Evolutionary conservation across 2,329 filamentous ascomycete genomes (phyloP).

Genomic region (Graphilbum sp.): DNA sequence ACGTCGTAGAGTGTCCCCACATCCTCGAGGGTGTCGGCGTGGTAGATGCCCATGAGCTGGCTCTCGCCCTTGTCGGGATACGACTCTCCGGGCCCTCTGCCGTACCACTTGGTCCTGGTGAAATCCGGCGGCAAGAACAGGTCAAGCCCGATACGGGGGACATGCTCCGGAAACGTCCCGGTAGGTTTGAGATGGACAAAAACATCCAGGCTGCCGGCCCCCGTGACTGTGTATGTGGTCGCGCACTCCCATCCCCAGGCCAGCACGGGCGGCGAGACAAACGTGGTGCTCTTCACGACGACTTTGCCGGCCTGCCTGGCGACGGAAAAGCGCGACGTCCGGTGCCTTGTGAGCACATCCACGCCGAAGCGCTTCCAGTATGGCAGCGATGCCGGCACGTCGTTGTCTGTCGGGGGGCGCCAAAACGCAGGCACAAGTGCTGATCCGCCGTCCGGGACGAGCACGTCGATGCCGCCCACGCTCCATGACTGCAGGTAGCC

Average conservation of each 20-base stretch:
- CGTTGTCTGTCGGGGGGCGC: slow-evolving; percentile 51
- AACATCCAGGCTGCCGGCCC: slow-evolving; percentile 27
- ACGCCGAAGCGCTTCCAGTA: slow-evolving; percentile 41
- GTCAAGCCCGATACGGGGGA: slow-evolving; percentile 47
- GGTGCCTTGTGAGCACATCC: slow-evolving; percentile 25
- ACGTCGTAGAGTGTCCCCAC: slow-evolving; percentile 46
- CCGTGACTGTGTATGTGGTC: slow-evolving; percentile 18
- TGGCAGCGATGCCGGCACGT: slow-evolving; percentile 32
- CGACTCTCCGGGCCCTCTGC: slow-evolving; percentile 45
- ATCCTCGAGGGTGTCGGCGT: slow-evolving; percentile 22
- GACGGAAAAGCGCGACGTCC: slow-evolving; percentile 8
- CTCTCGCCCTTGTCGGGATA: slow-evolving; percentile 45
- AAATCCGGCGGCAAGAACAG: slow-evolving; percentile 31
- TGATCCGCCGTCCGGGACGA: slow-evolving; percentile 12
- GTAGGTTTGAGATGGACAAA: slow-evolving; percentile 25
- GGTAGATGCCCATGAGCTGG: slow-evolving; percentile 35
- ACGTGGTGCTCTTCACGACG: slow-evolving; percentile 26
- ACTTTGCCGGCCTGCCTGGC: slow-evolving; percentile 13
- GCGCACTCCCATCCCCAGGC: slow-evolving; percentile 38
- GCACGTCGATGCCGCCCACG: slow-evolving; percentile 16
- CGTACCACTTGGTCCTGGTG: slow-evolving; percentile 38
- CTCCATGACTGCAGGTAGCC: slow-evolving; percentile 27
- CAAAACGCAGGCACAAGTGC: slow-evolving; percentile 36
- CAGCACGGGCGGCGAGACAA: slow-evolving; percentile 41
- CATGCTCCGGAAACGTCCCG: slow-evolving; percentile 32